Evolutionary conservation across 345 rosid genomes (phyloP).

Genomic region (Syzygium jambos): DNA sequence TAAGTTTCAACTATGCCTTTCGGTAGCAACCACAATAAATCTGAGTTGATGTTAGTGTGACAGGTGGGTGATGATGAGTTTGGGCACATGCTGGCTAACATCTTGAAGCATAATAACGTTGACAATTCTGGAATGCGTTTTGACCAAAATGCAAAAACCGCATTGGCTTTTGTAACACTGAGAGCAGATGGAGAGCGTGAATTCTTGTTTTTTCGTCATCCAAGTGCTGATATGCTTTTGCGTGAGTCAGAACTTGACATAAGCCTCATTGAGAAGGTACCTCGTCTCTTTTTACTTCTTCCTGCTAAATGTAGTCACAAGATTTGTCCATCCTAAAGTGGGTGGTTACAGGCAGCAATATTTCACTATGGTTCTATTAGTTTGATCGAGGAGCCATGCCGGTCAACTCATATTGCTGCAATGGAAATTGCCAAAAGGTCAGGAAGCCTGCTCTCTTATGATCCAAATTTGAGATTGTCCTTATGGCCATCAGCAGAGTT

Average conservation of each 20-base stretch:
- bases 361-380: slow-evolving; percentile 68
- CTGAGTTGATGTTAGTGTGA: background rate
- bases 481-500: slow-evolving; percentile 53
- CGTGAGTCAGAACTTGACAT: slow-evolving; percentile 39
- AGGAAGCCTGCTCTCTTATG: slow-evolving; percentile 58
- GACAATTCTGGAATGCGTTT: slow-evolving; percentile 36
- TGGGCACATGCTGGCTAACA: slow-evolving; percentile 52
- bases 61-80: slow-evolving; percentile 66
- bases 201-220: slow-evolving; percentile 59
- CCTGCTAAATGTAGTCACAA: background rate
- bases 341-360: slow-evolving; percentile 35
- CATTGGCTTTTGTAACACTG: slow-evolving; percentile 49
- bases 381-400: slow-evolving; percentile 62
- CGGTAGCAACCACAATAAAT: background rate
- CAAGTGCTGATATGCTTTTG: slow-evolving; percentile 73
- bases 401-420: slow-evolving; percentile 51
- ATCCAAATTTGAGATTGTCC: slow-evolving; percentile 50
- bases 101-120: slow-evolving; percentile 46
- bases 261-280: slow-evolving; percentile 37
- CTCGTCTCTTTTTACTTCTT: background rate
- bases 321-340: background rate
- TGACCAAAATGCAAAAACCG: slow-evolving; percentile 58
- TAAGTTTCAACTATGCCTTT: background rate
- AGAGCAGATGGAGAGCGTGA: slow-evolving; percentile 53
- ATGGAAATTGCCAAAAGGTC: slow-evolving; percentile 48